Base-by-base conservation (phyloP, 345 rosid genomes). In the Lagerstroemia speciosa region DNA sequence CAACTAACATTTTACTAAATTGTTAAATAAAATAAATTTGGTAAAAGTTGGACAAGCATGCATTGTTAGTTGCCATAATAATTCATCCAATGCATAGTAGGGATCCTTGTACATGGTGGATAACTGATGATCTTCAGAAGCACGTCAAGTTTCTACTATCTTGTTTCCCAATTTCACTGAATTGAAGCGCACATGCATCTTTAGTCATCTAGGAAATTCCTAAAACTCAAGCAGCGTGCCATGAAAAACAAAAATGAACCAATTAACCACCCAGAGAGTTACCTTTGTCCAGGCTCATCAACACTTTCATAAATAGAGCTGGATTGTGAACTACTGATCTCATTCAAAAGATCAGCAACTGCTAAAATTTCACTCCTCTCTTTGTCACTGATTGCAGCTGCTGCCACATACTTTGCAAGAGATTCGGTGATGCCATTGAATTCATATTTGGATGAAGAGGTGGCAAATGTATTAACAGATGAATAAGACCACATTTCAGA, bases 211-310 rank as follows among this genome's bases (percentile, higher is more conserved):
- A 17, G 32, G 50, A 65, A 24, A 12, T 14, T 26, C 66, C n/a
- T 31, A 32, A 64, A 40, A 17, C 50, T 27, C 27, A 38, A n/a
- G 32, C 24, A 7, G 14, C 19, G 14, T 24, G 31, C 32, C 63
- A 53, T 67, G 30, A 22, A 62, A 16, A 19, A 27, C 32, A 58
- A 20, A 72, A 57, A 27, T 30, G 66, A 15, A 8, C 22, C 53
- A 61, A 58, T 32, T 71, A 53, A 69, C 50, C 66, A 73, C 34
- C 22, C 19, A 26, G 60, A 69, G 58, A 37, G 52, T 72, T 82
- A 93, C 98, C 98, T 88, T 83, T 77, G 83, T 69, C 97, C 98
- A 67, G 89, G 79, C 71, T 82, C 95, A 78, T 93, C 98, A 70
- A 93, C 93, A 83, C 84, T 87, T 77, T 83, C 80, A 75, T 90